Evolutionary conservation across 208 protist genomes (phyloP), one percentile per base, ranked within the genome.

Genomic region (Trypanosoma brucei): DNA sequence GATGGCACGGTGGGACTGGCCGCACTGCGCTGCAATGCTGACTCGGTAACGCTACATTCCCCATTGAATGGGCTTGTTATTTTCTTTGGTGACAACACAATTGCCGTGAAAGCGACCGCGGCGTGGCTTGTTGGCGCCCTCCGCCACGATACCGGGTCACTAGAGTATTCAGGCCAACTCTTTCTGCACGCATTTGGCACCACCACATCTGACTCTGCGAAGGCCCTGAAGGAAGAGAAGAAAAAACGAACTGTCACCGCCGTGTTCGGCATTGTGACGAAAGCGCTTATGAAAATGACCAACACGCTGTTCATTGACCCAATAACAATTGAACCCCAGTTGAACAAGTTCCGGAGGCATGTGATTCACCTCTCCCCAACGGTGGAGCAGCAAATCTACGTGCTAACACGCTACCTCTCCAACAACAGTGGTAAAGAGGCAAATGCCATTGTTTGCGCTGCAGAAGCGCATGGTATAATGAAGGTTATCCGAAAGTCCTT

Each of bases 11-110:
- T 49, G 11, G 22, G 11, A 34, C n/a, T 48, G 14, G 11, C 8
- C 3, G 6, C 22, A 14, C 9, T 6, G 5, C 22, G 9, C 9
- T 61, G 56, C 39, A 49, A 61, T 22, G 11, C 14, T 3, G 14
- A 34, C 1, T 50, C 35, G 3, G 14, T 31, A 5, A 4, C 3
- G 40, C 9, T 61, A 11, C 40, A 49, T 11, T 3, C 38, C 3
- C 56, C 56, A 11, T 14, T 49, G 39, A 61, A 61, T 61, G 56
- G 14, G 44, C 3, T 61, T 49, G 30, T 54, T 54, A 54, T 54
- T 6, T 7, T 31, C 50, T 33, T 54, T 6, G 31, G 30, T 8
- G 50, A 54, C n/a, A n/a, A 54, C 31, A 6, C 6, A 8, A 5
- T 54, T 31, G 50, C 50, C 7, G 6, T 5, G 50, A 54, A 34